These are phyloP conservation scores for Aspergillus sp. DNA, from an alignment of 2,329 filamentous ascomycete species.

Conservation along the genomic window DNA sequence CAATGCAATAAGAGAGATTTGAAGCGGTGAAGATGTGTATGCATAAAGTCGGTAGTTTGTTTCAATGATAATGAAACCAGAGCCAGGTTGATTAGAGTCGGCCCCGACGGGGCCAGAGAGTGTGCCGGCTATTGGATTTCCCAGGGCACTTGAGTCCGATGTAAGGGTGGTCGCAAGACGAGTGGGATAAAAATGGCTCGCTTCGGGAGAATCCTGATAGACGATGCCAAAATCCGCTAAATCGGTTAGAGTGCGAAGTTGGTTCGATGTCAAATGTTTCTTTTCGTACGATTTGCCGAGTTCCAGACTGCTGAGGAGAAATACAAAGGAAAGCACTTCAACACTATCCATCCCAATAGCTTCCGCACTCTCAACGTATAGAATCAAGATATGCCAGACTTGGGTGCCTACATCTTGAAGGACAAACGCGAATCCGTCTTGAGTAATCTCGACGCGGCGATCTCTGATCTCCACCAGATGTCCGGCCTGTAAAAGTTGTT, in stretches of 20 bases:
- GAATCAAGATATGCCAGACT: conserved; percentile 90
- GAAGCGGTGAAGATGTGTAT: conserved; percentile 89
- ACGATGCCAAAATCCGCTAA: conserved; percentile 91
- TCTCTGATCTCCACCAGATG: conserved; percentile 69
- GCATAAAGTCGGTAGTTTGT: conserved; percentile 98
- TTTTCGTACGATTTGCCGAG: conserved; percentile 90
- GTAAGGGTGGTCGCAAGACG: conserved; percentile 92
- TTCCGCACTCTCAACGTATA: conserved; percentile 86
- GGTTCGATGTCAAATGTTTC: conserved; percentile 74
- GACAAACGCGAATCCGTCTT: conserved; percentile 90
- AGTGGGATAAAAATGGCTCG: conserved; percentile 75
- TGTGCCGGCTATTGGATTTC: conserved; percentile 69
- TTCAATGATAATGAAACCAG: conserved; percentile 89
- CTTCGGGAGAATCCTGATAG: conserved; percentile 57
- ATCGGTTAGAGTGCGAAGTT: conserved; percentile 84
- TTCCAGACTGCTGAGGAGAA: conserved; percentile 90
- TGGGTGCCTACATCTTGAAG: conserved; percentile 95
- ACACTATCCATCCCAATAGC: conserved; percentile 77
- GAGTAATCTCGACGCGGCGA: conserved; percentile 71
- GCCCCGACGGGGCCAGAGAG: conserved; percentile 41
- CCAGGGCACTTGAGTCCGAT: conserved; percentile 69
- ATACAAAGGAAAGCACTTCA: conserved; percentile 93
- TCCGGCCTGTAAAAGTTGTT: conserved; percentile 76
- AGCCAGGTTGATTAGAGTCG: conserved; percentile 33
- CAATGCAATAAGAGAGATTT: conserved; percentile 89